A percentile compares a stretch with the other conserved stretches of the same genome.
phyloP scores from a whole-genome alignment of 2,329 filamentous ascomycete genomes.

The Monosporascus sp. region DNA sequence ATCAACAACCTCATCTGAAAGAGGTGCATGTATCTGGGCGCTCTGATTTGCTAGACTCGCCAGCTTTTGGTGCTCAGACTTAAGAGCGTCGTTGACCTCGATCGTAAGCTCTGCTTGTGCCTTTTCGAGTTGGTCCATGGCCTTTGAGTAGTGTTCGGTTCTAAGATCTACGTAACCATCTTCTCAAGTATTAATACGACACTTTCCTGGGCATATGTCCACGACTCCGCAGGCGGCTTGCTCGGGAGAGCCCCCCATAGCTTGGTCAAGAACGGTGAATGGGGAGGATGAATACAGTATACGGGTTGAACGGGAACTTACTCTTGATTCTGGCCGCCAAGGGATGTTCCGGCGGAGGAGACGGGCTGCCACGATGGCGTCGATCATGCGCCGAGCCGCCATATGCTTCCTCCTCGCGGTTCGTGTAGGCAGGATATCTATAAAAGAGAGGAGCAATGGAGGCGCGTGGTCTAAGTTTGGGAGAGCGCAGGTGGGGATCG shows the following conservation, averaged over 20 bases:
- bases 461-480: not conserved
- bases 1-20: not conserved
- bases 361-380: not conserved
- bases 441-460: not conserved
- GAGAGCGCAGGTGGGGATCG: not conserved
- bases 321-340: not conserved
- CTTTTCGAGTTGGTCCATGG: not conserved
- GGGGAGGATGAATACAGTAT: too few relatives aligned
- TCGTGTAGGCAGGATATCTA: not conserved
- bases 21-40: not conserved
- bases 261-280: too few relatives aligned
- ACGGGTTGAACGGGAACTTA: not conserved
- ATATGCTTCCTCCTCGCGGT: not conserved
- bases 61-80: not conserved
- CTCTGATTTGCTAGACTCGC: not conserved
- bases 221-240: too few relatives aligned
- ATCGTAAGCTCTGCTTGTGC: not conserved
- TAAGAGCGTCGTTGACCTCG: not conserved
- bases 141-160: not conserved
- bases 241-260: too few relatives aligned
- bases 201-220: not conserved
- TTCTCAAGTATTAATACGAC: not conserved
- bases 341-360: not conserved
- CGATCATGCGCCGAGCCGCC: not conserved
- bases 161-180: not conserved